Conservation (phyloP, 1,284 basidiomycete species). For the Leccinum angustisporum region DNA sequence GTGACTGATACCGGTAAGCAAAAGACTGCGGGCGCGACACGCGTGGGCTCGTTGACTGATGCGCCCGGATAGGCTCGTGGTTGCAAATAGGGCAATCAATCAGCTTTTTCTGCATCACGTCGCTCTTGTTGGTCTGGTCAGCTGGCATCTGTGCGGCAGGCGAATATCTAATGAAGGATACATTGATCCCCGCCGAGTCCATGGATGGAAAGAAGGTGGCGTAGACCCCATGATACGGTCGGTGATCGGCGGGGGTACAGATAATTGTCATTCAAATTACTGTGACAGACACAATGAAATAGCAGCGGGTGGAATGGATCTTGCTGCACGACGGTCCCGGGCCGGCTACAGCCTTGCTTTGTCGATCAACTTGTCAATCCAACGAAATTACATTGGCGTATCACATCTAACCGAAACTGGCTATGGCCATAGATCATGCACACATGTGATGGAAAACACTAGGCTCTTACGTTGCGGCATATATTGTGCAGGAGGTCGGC, state of each 20-base stretch:
- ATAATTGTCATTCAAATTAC: background rate
- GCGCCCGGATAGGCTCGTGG: constrained; percentile 63
- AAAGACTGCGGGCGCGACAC: background rate
- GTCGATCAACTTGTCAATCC: background rate
- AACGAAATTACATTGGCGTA: background rate
- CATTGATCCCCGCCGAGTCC: constrained; percentile 22
- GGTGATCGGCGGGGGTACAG: constrained; percentile 8
- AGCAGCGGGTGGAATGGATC: background rate
- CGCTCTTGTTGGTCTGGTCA: constrained; percentile 77
- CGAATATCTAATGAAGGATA: constrained; percentile 57
- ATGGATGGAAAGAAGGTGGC: constrained; percentile 23
- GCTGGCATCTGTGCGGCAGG: constrained; percentile 71
- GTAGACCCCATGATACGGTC: constrained; percentile 29
- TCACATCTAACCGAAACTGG: background rate
- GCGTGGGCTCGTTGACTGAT: constrained; percentile 17
- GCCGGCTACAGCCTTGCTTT: background rate
- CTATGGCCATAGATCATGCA: background rate
- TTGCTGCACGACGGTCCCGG: no score
- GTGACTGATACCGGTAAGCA: constrained; percentile 73
- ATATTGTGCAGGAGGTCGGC: background rate
- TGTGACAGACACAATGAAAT: background rate
- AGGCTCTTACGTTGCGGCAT: background rate
- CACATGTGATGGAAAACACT: background rate
- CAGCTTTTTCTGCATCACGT: constrained; percentile 85
- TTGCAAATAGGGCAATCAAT: constrained; percentile 89